Evolutionary conservation across 2,329 filamentous ascomycete species (phyloP).

Genomic region (Neurospora sp.): DNA sequence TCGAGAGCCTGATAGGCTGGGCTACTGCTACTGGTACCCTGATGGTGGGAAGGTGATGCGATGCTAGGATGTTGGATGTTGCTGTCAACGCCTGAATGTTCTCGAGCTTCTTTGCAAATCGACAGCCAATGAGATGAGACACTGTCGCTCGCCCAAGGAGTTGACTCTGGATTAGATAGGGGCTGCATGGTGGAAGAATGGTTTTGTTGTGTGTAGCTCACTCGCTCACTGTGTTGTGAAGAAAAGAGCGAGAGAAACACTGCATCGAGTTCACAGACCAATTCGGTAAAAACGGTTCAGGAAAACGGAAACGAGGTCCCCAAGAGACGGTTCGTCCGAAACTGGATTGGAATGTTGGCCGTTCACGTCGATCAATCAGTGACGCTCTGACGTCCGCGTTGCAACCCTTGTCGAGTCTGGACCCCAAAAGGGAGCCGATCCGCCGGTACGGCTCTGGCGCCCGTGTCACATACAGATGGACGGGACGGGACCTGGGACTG

Average conservation of each 20-base stretch:
- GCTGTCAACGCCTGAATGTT: background rate
- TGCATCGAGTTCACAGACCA: background rate
- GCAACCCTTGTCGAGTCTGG: background rate
- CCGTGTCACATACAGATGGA: background rate
- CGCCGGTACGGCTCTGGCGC: conserved; percentile 5
- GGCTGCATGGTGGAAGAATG: background rate
- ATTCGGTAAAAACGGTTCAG: background rate
- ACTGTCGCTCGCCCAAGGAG: background rate
- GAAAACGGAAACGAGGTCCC: background rate
- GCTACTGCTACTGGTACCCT: background rate
- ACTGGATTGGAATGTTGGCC: background rate
- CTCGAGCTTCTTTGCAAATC: background rate
- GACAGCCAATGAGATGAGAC: background rate
- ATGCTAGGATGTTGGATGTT: background rate
- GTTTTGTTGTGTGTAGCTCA: background rate
- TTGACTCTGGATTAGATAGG: background rate
- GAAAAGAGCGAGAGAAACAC: background rate
- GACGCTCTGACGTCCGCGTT: background rate
- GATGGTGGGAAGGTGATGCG: background rate
- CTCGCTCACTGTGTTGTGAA: background rate
- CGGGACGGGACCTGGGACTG: background rate
- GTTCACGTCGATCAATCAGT: conserved; percentile 4
- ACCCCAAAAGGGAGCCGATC: conserved; percentile 3
- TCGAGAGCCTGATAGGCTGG: background rate
- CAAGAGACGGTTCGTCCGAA: background rate